A percentile compares a stretch with the other conserved stretches of the same genome.
phyloP scores from a whole-genome alignment of 176 grass and related monocot species.

The Dactylis glomerata region DNA sequence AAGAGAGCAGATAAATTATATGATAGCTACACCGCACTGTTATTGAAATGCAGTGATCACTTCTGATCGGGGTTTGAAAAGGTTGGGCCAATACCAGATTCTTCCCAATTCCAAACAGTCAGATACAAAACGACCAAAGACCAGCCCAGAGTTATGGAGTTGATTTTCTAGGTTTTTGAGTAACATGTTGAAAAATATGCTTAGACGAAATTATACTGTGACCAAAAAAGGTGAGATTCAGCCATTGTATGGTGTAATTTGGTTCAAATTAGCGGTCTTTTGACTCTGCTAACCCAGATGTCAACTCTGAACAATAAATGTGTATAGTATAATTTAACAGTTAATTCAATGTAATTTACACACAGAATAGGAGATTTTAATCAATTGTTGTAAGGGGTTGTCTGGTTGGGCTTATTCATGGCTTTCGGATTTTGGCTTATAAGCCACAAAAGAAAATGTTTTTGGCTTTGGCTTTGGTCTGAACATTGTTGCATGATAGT shows the following conservation, averaged over 20 bases:
- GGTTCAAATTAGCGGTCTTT: not conserved
- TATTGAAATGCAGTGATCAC: not conserved
- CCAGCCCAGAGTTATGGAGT: not conserved
- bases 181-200: not conserved
- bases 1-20: not conserved
- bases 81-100: not conserved
- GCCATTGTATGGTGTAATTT: not conserved
- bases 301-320: constrained; percentile 8
- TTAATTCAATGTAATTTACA: not conserved
- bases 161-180: not conserved
- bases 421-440: too few species aligned
- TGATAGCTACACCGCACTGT: not conserved
- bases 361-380: not conserved
- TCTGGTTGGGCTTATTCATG: too few species aligned
- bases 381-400: too few species aligned
- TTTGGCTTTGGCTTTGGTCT: too few species aligned
- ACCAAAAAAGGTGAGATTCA: not conserved
- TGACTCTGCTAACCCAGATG: not conserved
- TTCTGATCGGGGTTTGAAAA: not conserved
- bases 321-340: not conserved
- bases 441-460: too few species aligned
- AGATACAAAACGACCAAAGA: not conserved
- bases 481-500: too few species aligned
- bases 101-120: constrained; percentile 6
- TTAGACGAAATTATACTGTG: not conserved